Base-by-base conservation (phyloP, 169 alveolate genomes). In the Eimeria acervulina region DNA sequence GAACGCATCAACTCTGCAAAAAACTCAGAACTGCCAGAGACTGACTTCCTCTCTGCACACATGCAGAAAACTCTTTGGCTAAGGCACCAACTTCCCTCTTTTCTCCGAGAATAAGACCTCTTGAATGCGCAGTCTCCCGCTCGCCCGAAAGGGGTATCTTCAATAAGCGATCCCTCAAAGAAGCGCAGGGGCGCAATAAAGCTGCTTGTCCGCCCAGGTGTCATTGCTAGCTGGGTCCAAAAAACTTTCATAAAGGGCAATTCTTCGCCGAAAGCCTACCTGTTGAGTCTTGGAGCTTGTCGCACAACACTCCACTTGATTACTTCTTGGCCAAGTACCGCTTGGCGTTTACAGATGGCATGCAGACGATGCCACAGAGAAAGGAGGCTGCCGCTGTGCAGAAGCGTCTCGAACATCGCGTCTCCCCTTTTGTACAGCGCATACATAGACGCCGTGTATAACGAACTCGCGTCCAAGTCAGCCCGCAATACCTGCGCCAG, bases 311-410 rank as follows among this genome's bases (percentile, higher is more conserved):
- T 66, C 96, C 96, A 93, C 59, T 85, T 84, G 44, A 93, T 47
- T n/a, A 81, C 76, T 31, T 93, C 96, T 19, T 66, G 72, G 31
- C 93, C 96, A 12, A 85, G 59, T 52, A 85, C 74, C 36, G 40
- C 68, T 0, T 40, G 92, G 38, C 76, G 93, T n/a, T 51, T 70
- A 33, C 78, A 93, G 70, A 93, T 84, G 55, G 96, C 92, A 4
- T 93, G 91, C 74, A 93, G 87, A 23, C 96, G 96, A 26, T 85
- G 76, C 96, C 96, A 93, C n/a, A 93, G 72, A 23, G 96, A 93
- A 7, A 93, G 78, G 38, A 93, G 90, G 87, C 96, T 93, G 42
- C 96, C 96, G 78, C 96, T 93, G 55, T 93, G 89, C 63, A 93
- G n/a, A 51, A 93, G 93, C 0, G 80, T 66, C 93, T 93, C 96